phyloP scores from a whole-genome alignment of 805 yeast genomes.

The Saccharomycopsis schoenii region DNA sequence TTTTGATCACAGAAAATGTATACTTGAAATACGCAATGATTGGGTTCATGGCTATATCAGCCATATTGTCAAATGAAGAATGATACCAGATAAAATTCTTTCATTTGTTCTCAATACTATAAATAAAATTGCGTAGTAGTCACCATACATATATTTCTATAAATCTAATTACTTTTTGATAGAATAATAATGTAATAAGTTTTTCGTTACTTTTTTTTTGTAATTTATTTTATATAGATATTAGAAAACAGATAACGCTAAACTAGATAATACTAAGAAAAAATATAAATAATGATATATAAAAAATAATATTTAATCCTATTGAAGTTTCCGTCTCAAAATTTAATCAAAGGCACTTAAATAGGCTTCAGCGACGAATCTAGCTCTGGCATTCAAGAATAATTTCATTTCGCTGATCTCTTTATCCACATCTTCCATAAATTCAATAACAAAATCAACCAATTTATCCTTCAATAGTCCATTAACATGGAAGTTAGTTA shows the following conservation, averaged over 20 bases:
- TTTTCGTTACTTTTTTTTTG: too few species aligned
- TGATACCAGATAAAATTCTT: neutral
- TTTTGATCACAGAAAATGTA: slow-evolving; percentile 78
- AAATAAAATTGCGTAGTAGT: too few species aligned
- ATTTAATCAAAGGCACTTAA: slow-evolving; percentile 72
- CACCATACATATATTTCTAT: neutral
- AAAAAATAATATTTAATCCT: neutral
- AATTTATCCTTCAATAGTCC: slow-evolving; percentile 90
- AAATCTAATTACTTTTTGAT: neutral
- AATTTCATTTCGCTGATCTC: slow-evolving; percentile 98
- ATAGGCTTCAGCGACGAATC: slow-evolving; percentile 95
- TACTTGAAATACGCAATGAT: slow-evolving; percentile 72
- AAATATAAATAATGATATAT: neutral
- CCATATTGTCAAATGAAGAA: slow-evolving; percentile 51
- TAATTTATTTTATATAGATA: too few species aligned
- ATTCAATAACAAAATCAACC: slow-evolving; percentile 94
- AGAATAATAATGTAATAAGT: too few species aligned
- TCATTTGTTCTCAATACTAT: neutral
- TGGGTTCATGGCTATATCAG: slow-evolving; percentile 62
- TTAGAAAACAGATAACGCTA: too few species aligned
- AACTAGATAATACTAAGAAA: too few species aligned
- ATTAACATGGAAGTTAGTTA: slow-evolving; percentile 92
- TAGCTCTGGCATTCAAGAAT: slow-evolving; percentile 92
- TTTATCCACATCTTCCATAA: slow-evolving; percentile 98
- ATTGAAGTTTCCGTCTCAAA: neutral